Percentiles rank a stretch among this genome's conserved stretches.
phyloP scores from a whole-genome alignment of 768 basidiomycete species.

The Podaxis pistillaris region DNA sequence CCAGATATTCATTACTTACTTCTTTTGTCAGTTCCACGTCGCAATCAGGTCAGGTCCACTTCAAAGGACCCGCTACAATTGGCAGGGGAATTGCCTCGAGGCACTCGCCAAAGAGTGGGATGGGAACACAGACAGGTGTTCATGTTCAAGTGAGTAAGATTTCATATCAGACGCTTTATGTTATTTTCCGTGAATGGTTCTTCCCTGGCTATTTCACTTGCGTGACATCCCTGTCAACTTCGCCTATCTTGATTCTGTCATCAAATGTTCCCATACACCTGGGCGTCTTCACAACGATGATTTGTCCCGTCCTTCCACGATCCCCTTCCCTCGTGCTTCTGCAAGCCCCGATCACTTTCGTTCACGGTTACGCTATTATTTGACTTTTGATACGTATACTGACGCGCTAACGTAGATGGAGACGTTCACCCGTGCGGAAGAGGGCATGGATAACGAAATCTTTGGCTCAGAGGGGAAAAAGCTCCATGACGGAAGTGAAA shows the following conservation, averaged over 20 bases:
- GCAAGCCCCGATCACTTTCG: neutral
- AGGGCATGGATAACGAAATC: slow-evolving; percentile 19
- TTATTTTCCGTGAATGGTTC: neutral
- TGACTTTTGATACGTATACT: neutral
- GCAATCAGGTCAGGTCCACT: neutral
- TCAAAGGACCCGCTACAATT: slow-evolving; percentile 6
- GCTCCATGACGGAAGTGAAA: slow-evolving; percentile 25
- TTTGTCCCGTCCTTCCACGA: neutral
- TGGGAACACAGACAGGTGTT: slow-evolving; percentile 29
- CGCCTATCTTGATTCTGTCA: neutral
- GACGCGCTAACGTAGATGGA: slow-evolving; percentile 38
- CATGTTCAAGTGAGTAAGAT: slow-evolving; percentile 41
- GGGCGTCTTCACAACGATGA: neutral
- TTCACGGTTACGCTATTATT: neutral
- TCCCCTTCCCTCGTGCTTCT: neutral
- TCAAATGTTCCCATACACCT: neutral
- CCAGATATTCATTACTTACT: neutral
- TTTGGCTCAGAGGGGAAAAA: slow-evolving; percentile 23
- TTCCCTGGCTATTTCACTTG: neutral
- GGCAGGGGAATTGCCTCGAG: slow-evolving; percentile 17
- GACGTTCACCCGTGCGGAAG: slow-evolving; percentile 42
- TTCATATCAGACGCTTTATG: neutral
- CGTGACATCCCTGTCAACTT: neutral
- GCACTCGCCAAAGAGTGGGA: slow-evolving; percentile 12
- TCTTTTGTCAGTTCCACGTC: neutral